These are phyloP conservation scores for Eimeria praecox DNA, from an alignment of 169 alveolate genomes.

Conservation along the genomic window DNA sequence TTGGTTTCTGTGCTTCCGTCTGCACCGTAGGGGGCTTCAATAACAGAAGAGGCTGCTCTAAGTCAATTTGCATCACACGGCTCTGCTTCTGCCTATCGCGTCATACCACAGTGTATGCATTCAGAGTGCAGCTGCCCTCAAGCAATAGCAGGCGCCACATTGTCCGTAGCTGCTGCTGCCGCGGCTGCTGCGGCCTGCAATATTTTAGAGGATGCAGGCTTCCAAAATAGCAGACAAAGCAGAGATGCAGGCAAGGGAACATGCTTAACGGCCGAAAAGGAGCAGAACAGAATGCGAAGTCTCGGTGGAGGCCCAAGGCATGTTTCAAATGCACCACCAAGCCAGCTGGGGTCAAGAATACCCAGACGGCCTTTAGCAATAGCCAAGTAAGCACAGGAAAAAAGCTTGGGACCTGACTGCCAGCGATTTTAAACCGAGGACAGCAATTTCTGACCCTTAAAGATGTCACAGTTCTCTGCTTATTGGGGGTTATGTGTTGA, in stretches of 20 bases:
- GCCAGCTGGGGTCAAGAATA: not conserved
- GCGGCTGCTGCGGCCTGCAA: constrained; percentile 55
- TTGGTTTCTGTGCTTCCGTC: not conserved
- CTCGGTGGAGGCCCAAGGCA: not conserved
- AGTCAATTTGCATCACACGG: not conserved
- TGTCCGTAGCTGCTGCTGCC: constrained; percentile 56
- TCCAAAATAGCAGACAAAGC: not conserved
- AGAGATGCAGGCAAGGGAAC: not conserved
- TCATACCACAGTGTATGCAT: not conserved
- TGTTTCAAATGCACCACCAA: not conserved
- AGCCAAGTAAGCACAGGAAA: not conserved
- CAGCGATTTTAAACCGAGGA: not conserved
- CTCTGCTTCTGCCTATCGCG: not conserved
- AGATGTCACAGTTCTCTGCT: not conserved
- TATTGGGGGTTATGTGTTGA: not conserved
- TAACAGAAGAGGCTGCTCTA: not conserved
- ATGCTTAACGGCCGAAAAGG: not conserved
- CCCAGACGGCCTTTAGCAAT: not conserved
- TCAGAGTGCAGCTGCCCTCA: constrained; percentile 11
- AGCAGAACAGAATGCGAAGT: not conserved
- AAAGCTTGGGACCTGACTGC: not conserved
- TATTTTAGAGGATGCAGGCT: not conserved
- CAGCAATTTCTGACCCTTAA: not conserved
- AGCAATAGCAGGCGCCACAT: constrained; percentile 40
- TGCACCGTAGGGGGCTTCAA: constrained; percentile 1